Conservation (phyloP, 2,329 filamentous ascomycete genomes). For the Drechmeria coniospora region DNA sequence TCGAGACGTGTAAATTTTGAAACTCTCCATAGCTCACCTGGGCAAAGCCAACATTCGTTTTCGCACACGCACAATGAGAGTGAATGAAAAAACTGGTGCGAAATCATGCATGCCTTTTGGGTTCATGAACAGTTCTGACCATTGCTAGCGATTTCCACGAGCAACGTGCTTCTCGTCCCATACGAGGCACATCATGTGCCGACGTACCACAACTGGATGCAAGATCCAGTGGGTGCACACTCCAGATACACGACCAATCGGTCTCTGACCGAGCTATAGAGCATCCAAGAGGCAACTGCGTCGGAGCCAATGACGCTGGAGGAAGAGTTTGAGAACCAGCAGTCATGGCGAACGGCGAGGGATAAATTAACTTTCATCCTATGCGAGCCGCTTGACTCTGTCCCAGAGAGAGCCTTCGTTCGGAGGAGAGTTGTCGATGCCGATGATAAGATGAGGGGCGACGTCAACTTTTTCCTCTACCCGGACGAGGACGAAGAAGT, state of each 20-base stretch:
- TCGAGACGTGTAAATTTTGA: no score
- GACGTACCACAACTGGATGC: conserved; percentile 84
- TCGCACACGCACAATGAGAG: no score
- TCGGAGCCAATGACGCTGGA: conserved; percentile 68
- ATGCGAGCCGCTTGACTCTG: conserved; percentile 34
- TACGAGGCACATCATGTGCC: conserved; percentile 71
- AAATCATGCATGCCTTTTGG: no score
- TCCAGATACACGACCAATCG: background rate
- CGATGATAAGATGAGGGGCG: conserved; percentile 48
- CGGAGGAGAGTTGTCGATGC: conserved; percentile 35
- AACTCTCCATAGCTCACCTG: no score
- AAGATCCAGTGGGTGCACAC: conserved; percentile 42
- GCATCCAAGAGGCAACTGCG: conserved; percentile 70
- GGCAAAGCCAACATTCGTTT: conserved; percentile 2
- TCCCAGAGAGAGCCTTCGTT: conserved; percentile 1
- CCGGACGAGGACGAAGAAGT: conserved; percentile 36
- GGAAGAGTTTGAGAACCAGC: conserved; percentile 82
- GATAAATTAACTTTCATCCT: conserved; percentile 92
- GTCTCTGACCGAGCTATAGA: conserved; percentile 22
- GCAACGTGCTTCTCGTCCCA: conserved; percentile 60
- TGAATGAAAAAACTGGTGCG: no score
- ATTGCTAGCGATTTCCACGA: conserved; percentile 47
- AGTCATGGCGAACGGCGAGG: conserved; percentile 63
- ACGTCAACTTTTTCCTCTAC: conserved; percentile 70
- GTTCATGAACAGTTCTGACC: no score